Evolutionary conservation across 1,139 yeast species (phyloP).

Genomic region (Sugiyamaella paludigena): DNA sequence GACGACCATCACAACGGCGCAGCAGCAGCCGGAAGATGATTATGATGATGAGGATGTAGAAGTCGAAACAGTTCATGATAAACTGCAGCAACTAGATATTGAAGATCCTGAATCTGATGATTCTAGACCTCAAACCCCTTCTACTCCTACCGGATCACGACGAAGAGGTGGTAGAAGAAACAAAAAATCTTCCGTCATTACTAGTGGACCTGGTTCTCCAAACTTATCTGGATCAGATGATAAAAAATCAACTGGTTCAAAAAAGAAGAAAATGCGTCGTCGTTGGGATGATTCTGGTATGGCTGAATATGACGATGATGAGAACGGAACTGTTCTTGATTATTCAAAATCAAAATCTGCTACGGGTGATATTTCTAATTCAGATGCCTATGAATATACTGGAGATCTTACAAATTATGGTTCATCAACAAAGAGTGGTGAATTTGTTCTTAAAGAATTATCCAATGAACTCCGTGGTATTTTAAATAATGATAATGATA

Average conservation of each 20-base stretch:
- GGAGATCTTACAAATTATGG: slow-evolving; percentile 49
- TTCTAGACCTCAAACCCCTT: neutral
- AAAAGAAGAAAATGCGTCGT: slow-evolving; percentile 43
- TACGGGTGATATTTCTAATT: slow-evolving; percentile 28
- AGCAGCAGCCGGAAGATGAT: neutral
- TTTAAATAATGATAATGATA: slow-evolving; percentile 23
- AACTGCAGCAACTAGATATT: slow-evolving; percentile 13
- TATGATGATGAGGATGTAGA: too few relatives aligned
- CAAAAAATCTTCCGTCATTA: slow-evolving; percentile 15
- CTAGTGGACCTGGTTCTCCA: slow-evolving; percentile 12
- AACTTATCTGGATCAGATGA: slow-evolving; percentile 20
- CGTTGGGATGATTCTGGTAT: slow-evolving; percentile 51
- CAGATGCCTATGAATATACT: slow-evolving; percentile 41
- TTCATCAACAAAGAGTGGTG: slow-evolving; percentile 45
- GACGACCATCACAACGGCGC: slow-evolving; percentile 1
- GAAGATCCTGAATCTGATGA: slow-evolving; percentile 27
- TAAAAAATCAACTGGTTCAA: slow-evolving; percentile 15
- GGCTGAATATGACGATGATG: slow-evolving; percentile 42
- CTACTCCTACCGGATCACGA: slow-evolving; percentile 7
- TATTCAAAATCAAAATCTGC: slow-evolving; percentile 41
- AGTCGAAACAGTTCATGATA: neutral
- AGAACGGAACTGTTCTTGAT: slow-evolving; percentile 42
- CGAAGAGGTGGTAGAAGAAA: slow-evolving; percentile 23
- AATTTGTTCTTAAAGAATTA: slow-evolving; percentile 51
- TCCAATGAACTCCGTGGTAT: slow-evolving; percentile 47